Conservation (phyloP, 306 rosid genomes). For the Cyclanthera cordifolia region DNA sequence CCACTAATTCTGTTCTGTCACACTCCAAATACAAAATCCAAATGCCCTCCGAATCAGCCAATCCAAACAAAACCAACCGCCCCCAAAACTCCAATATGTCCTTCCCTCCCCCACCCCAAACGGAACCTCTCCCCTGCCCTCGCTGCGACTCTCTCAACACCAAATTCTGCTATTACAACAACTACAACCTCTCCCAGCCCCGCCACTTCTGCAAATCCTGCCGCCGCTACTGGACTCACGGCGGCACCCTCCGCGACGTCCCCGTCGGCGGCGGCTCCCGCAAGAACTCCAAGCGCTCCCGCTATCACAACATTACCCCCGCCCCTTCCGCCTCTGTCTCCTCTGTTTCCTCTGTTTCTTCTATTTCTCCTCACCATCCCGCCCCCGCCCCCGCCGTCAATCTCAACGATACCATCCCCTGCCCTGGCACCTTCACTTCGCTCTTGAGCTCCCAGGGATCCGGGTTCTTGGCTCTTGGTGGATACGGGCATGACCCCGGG, state of each 20-base stretch:
- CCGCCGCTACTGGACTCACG: constrained; percentile 53
- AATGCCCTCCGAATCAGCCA: constrained; percentile 27
- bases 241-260: constrained; percentile 43
- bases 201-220: constrained; percentile 48
- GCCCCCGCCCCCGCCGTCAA: neutral
- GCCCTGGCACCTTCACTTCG: constrained; percentile 16
- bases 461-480: too few relatives aligned
- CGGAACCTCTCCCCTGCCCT: constrained; percentile 36
- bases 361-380: neutral
- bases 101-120: constrained; percentile 19
- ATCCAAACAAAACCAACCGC: neutral
- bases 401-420: neutral
- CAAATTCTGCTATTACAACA: constrained; percentile 53
- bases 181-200: constrained; percentile 47
- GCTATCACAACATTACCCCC: neutral
- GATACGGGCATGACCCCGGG: constrained; percentile 12
- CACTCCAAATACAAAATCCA: too few relatives aligned
- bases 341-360: constrained; percentile 18
- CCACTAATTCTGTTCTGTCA: neutral
- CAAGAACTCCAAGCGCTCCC: constrained; percentile 29
- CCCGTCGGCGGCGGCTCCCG: constrained; percentile 47
- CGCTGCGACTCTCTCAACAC: constrained; percentile 41
- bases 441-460: constrained; percentile 17
- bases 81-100: constrained; percentile 12
- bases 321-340: constrained; percentile 10